Evolutionary conservation across 768 basidiomycete species (phyloP).

Genomic region (Suillus tomentosus): DNA sequence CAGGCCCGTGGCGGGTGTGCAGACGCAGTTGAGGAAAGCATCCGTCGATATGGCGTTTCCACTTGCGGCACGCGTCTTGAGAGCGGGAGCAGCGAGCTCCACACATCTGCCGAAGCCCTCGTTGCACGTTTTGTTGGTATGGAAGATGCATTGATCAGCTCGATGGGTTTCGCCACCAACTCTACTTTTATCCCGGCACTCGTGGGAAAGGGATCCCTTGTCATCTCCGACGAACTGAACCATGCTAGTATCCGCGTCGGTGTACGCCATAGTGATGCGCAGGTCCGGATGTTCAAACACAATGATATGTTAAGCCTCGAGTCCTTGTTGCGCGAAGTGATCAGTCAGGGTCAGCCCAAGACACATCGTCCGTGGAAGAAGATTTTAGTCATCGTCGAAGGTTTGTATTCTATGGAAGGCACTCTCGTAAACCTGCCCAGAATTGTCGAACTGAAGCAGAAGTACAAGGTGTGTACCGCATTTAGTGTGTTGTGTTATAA

Average conservation of each 20-base stretch:
- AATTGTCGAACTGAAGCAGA: slow-evolving; percentile 81
- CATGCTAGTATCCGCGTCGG: slow-evolving; percentile 96
- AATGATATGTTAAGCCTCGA: slow-evolving; percentile 90
- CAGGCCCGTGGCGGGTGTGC: slow-evolving; percentile 92
- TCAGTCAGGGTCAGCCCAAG: slow-evolving; percentile 96
- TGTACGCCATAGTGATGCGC: slow-evolving; percentile 83
- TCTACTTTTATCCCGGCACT: slow-evolving; percentile 92
- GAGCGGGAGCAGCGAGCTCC: slow-evolving; percentile 86
- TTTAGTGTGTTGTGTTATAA: slow-evolving; percentile 16
- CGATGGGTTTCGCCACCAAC: slow-evolving; percentile 97
- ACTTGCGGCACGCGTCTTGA: slow-evolving; percentile 78
- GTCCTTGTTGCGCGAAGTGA: slow-evolving; percentile 78
- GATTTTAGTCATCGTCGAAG: slow-evolving; percentile 93
- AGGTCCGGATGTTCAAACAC: slow-evolving; percentile 81
- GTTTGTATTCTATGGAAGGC: slow-evolving; percentile 99
- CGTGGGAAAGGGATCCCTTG: slow-evolving; percentile 85
- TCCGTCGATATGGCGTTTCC: slow-evolving; percentile 81
- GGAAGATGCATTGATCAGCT: slow-evolving; percentile 88
- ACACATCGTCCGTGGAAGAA: slow-evolving; percentile 99
- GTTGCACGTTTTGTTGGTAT: slow-evolving; percentile 88
- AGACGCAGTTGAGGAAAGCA: slow-evolving; percentile 86
- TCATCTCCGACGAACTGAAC: slow-evolving; percentile 97
- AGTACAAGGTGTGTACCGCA: slow-evolving; percentile 75
- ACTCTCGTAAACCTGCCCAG: slow-evolving; percentile 83
- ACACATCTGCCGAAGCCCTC: slow-evolving; percentile 77